Base-by-base conservation (phyloP, 202 grass and related monocot genomes). In the Digitaria exilis region DNA sequence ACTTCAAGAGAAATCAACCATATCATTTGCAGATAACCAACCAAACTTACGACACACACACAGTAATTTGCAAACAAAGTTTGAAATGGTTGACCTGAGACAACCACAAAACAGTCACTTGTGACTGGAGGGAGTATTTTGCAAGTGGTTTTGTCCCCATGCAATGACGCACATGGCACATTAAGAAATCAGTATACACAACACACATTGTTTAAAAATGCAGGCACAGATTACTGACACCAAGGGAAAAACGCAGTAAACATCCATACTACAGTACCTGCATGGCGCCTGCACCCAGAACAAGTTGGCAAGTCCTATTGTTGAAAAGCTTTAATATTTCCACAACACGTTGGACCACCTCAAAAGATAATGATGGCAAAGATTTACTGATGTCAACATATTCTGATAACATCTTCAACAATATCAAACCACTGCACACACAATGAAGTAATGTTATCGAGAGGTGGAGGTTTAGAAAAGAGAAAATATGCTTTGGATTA, bases 241-340 rank as follows among this genome's bases (percentile, higher is more conserved):
- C 15, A 44, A 56, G 37, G 46, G 43, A 12, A 65, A 82, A 65
- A 12, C 28, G 29, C 21, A n/a, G 24, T 60, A 54, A 17, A 76
- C 44, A 29, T 30, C 19, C 19, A 5, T 63, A 63, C 76, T 65
- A 32, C 16, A 65, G 32, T 91, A 99, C 96, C 96, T 99, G 96
- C 96, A 99, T 99, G 24, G 96, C 96, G 50, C 96, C 96, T 58
- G 96, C 96, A 37, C 96, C 96, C 71, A 99, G 96, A 82, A 99
- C 93, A 85, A 99, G 89, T 62, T 99, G 96, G 85, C 96, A 99
- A 30, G 96, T 94, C 79, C 93, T 88, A 55, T 84, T 96, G 72
- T 99, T 99, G 71, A 99, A 99, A 92, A 94, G 91, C 82, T 99
- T 99, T 84, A 96, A 79, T 87, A 99, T 90, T 84, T 96, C 96